A percentile compares a stretch with the other conserved stretches of the same genome.
These are phyloP conservation scores for Beauveria sp. DNA, from an alignment of 2,329 filamentous ascomycete species.

Conservation along the genomic window DNA sequence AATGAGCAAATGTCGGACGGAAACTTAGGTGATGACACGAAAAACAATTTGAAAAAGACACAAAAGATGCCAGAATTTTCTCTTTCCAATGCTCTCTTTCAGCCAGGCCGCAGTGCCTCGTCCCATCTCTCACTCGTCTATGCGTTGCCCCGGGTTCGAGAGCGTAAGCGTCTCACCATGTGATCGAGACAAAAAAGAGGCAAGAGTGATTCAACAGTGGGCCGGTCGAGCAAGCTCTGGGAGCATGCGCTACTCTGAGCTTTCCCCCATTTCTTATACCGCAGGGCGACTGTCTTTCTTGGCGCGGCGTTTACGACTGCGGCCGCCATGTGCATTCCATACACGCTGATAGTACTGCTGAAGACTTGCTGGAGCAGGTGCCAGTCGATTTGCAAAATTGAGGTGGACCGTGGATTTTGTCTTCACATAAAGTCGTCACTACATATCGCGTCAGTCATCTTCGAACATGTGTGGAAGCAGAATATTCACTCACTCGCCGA, in stretches of 20 bases:
- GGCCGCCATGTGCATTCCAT: background rate
- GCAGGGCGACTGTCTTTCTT: background rate
- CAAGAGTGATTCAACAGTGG: background rate
- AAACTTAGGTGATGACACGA: background rate
- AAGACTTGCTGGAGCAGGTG: background rate
- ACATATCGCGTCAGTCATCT: background rate
- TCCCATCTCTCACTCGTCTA: background rate
- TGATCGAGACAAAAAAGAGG: background rate
- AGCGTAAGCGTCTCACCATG: background rate
- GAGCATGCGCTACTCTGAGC: background rate
- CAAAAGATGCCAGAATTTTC: background rate
- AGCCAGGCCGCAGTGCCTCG: background rate
- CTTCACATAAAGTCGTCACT: constrained; percentile 13
- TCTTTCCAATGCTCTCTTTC: background rate
- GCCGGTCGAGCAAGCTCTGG: background rate
- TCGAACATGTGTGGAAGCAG: background rate
- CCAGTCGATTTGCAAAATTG: constrained; percentile 5
- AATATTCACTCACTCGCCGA: constrained; percentile 65
- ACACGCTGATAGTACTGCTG: constrained; percentile 1
- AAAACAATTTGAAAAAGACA: background rate
- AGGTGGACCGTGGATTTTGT: background rate
- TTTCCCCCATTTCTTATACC: background rate
- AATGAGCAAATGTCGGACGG: background rate
- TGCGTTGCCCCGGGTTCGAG: background rate
- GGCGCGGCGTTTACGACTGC: constrained; percentile 5